Evolutionary conservation across 139 green algal species (phyloP), one percentile per base, ranked within the genome.

Genomic region (Chlamydomonas incerta): DNA sequence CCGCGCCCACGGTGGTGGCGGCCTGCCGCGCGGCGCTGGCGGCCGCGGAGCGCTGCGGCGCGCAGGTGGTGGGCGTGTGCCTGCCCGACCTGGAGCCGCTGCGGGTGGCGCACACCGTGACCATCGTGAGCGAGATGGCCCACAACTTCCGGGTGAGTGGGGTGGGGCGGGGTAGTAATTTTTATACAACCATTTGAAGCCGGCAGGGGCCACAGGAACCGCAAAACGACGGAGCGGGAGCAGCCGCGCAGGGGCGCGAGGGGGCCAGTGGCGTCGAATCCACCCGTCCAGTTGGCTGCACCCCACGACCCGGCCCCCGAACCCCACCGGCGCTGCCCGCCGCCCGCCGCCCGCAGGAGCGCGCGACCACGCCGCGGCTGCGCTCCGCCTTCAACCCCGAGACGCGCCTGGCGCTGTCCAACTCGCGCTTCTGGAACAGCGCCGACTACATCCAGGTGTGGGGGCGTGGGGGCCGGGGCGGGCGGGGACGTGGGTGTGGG

Each of bases 81-180:
- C 86, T 98, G 18, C 94, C 94, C 1, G 94, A 98, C 71, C 85
- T 97, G 74, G 90, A 96, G 80, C 76, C 88, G 46, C 75, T 93
- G 68, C 87, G 92, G 8, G 88, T 95, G 31, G 91, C 92, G 8
- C 95, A 97, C 84, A 89, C 79, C 9, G 83, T 90, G 29, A 96
- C 93, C 47, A 95, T 96, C 55, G 26, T 74, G 23, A 73, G 58
- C 0, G 92, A 94, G 80, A 90, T 91, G 85, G 14, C 71, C 24
- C 79, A 89, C 29, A 77, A 74, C 81, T 88, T 74, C 58, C 52
- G 46, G 79, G 41, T 88, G 60, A 10, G 66, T 29, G 24, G n/a
- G n/a, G n/a, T n/a, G n/a, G n/a, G n/a, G n/a, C n/a, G n/a, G n/a
- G n/a, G n/a, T n/a, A n/a, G n/a, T n/a, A n/a, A n/a, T n/a, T n/a